Base-by-base conservation (phyloP, 2,329 filamentous ascomycete species). In the Trematosphaeria pertusa region DNA sequence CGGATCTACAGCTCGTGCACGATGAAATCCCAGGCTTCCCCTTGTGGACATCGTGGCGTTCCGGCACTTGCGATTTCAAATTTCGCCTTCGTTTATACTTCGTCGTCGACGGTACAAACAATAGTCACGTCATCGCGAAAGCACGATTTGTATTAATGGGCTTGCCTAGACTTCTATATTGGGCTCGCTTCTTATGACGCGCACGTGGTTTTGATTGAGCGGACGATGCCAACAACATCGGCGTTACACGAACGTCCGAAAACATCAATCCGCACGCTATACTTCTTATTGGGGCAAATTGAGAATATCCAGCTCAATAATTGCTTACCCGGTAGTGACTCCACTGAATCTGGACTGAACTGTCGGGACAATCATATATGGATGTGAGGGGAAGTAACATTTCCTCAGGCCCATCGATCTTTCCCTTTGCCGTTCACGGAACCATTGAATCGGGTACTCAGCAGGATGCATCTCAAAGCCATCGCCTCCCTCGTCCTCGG, bases 151-250 rank as follows among this genome's bases (percentile, higher is more conserved):
- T 21, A 21, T 37, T 11, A 37, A 37, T 12, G 35, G 18, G 18
- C 31, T 9, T 37, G 35, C 15, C 35, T 22, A 37, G 35, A 10
- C 20, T 37, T 37, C 35, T 22, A 37, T 37, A 37, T 37, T 37
- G 24, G 35, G 35, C 17, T 24, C 35, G 7, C 11, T 11, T 21
- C 19, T 17, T 8, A 37, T 22, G 9, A 19, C 5, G 15, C 19
- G 18, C 35, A 37, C 35, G 35, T 37, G 35, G 35, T 6, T 37
- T 37, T 37, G n/a, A 37, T 37, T 37, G 19, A 9, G 12, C 12
- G 12, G 9, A n/a, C 15, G 11, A 11, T n/a, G 24, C 18, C 18
- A 12, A 9, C 7, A 10, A 11, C 14, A 7, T 8, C 19, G n/a
- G 24, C 9, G 7, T 37, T 20, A 37, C 35, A 37, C 35, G 18